Evolutionary conservation across 1,139 yeast species (phyloP), one percentile per base, ranked within the genome.

Genomic region (Yamadazyma aaseri): DNA sequence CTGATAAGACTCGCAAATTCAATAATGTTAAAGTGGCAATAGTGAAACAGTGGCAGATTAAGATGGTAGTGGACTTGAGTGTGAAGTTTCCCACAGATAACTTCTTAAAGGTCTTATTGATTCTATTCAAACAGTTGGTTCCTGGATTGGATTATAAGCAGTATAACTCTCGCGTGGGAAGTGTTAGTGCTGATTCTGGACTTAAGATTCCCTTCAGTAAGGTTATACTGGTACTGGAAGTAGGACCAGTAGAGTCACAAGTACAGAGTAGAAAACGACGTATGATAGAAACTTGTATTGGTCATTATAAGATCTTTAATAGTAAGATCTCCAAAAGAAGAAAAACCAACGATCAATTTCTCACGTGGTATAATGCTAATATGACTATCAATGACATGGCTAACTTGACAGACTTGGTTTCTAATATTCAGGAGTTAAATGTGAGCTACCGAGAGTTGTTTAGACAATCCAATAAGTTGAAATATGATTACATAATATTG

Each of bases 11-110:
- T 17, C 45, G 51, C 3, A 28, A 29, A 39, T 36, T 27, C 34
- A 28, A 22, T 32, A 36, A 25, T 22, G 20, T 39, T 31, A 29
- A 18, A 14, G 17, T 21, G 28, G 32, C 29, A 24, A 32, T 42
- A 7, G 44, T 61, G 22, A 59, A 58, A 37, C 45, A 50, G 3
- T 67, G 73, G 73, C 70, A 65, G 31, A 54, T 63, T 5, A 55
- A 59, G 34, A 42, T 54, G 22, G 61, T 61, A 13, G 56, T 57
- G 2, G 71, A 63, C 29, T 46, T 68, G 25, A 50, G 49, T 26
- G 33, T 41, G 4, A 55, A 60, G 33, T 67, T 64, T 38, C 73
- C 74, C 2, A 41, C 51, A 20, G 73, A 68, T 38, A 54, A 53
- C 4, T 47, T 57, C 12, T 49, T 68, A 28, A 50, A 46, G 28